Evolutionary conservation across 2,329 filamentous ascomycete species (phyloP).

Genomic region (Apiospora arundinis): DNA sequence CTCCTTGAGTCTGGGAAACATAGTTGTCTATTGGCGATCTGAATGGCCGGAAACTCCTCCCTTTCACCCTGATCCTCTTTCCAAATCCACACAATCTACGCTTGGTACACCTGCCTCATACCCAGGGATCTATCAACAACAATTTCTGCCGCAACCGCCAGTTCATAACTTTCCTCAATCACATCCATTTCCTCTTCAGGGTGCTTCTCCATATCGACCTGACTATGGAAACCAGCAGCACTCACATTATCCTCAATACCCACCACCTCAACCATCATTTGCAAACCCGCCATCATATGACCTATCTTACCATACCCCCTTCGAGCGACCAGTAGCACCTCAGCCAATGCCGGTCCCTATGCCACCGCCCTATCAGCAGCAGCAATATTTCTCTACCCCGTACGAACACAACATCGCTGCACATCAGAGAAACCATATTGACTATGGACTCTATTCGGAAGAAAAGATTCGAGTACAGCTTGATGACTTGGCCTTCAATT

Average conservation of each 20-base stretch:
- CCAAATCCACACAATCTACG: constrained; percentile 26
- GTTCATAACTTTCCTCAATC: background rate
- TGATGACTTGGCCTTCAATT: constrained; percentile 59
- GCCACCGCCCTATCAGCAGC: background rate
- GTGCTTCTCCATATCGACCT: background rate
- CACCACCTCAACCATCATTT: background rate
- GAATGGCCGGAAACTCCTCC: constrained; percentile 81
- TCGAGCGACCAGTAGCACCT: background rate
- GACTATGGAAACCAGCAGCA: background rate
- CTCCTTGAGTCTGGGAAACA: constrained; percentile 70
- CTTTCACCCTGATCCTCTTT: constrained; percentile 67
- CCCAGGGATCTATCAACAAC: background rate
- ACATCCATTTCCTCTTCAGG: background rate
- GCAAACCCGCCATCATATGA: background rate
- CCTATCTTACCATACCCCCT: background rate
- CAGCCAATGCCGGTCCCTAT: background rate
- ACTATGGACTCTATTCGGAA: constrained; percentile 30
- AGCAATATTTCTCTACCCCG: background rate
- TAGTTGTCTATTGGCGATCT: constrained; percentile 79
- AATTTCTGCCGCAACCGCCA: background rate
- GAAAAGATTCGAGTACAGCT: constrained; percentile 54
- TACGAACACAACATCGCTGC: constrained; percentile 22
- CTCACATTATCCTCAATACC: background rate
- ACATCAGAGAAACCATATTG: constrained; percentile 24
- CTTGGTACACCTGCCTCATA: constrained; percentile 11